Evolutionary conservation across 306 rosid species (phyloP), one percentile per base, ranked within the genome.

Genomic region (Cajanus cajan): DNA sequence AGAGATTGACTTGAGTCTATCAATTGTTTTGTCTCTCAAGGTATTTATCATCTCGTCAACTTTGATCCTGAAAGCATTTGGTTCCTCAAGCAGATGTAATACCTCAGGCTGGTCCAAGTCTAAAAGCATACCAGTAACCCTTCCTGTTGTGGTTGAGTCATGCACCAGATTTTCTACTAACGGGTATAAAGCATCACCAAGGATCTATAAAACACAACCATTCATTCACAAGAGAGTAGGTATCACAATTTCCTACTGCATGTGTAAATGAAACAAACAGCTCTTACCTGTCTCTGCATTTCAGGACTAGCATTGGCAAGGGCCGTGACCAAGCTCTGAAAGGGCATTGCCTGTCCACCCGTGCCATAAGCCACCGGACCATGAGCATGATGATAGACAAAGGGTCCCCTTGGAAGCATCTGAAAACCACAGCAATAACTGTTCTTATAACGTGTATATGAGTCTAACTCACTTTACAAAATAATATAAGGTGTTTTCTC

Each of bases 91-190:
- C 74, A 87, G 55, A 79, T 91, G 93, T 73, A 86, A 68, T 6
- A 89, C 91, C 75, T 91, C 96, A 22, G 86, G 67, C 66, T 89
- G 90, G 78, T 89, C 96, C 91, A 91, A 81, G 86, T 90, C 90
- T 71, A 87, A 77, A 79, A 91, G 86, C 93, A 91, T 86, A 59
- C 90, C 93, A 1, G 91, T 89, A 15, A 90, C 85, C 83, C 86
- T 90, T 4, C 89, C 80, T 14, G 94, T 87, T 1, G 81, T 44
- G 0, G 94, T 87, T 1, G 81, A 50, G 0, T 85, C 88, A 15
- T 21, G 88, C 80, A 84, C 94, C 79, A 90, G 66, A 58, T 81
- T 78, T 14, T 84, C 88, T 5, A 88, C 94, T 0, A 82, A 85
- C 0, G 94, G 94, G 68, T 80, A 90, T 15, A 90, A 80, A 39